Evolutionary conservation across 805 yeast genomes (phyloP), one percentile per base, ranked within the genome.

Genomic region (Tetrapisispora taiwanensis): DNA sequence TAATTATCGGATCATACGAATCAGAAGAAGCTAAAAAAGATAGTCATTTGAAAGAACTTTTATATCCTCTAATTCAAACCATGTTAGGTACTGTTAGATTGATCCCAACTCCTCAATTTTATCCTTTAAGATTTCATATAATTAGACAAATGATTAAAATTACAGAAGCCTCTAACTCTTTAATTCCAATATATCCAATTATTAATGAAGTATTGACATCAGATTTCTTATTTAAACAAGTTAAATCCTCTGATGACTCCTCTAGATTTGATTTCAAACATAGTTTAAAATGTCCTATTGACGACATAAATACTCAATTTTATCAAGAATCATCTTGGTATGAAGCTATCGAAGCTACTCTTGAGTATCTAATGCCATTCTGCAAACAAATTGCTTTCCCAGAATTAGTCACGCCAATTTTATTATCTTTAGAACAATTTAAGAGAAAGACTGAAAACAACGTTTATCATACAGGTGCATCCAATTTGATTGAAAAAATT

Each of bases 11-110:
- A 48, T 82, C 79, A 39, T 82, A 90, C 60, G 76, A 76, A 50
- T 74, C 81, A 7, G 81, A 74, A 42, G 72, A 70, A 46, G 77
- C 73, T 47, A 70, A 69, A 34, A 82, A 78, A 55, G 41, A 39
- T 27, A 75, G 82, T 33, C 83, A 88, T 19, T 67, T 92, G 56
- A 76, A 83, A 58, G 88, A 87, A 54, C 72, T 92, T 51, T 81
- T 88, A 43, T 90, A 89, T 60, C 98, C 98, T 20, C 73, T 90
- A 55, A 95, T 90, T 36, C 98, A 92, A 70, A 95, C 92, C 32
- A 86, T 96, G 2, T 70, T 92, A 49, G 97, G 97, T 53, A 78
- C 94, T 17, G 79, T 86, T 47, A 79, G 89, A 58, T 73, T 92
- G 58, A 84, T 92, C 46, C 97, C 97, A 52, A 82, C 95, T 7